These are phyloP conservation scores for Eimeria necatrix DNA, from an alignment of 169 alveolate genomes.

Conservation along the genomic window DNA sequence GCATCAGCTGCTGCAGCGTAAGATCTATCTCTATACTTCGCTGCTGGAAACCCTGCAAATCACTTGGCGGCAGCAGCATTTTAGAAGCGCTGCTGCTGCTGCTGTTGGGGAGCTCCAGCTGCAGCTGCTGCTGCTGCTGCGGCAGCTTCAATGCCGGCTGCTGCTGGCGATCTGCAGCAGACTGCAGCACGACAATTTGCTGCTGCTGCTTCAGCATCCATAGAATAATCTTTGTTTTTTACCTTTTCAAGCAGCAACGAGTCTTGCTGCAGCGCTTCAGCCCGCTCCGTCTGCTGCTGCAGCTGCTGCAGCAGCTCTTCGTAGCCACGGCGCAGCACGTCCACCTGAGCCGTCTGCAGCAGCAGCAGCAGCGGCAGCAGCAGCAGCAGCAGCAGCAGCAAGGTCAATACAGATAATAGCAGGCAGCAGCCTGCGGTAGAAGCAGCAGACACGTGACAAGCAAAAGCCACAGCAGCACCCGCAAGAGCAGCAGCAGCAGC, in stretches of 20 bases:
- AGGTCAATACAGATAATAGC: background rate
- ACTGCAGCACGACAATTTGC: background rate
- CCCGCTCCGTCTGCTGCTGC: background rate
- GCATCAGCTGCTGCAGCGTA: background rate
- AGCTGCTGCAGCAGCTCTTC: background rate
- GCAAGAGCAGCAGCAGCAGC: background rate
- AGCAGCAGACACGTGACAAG: background rate
- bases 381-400: background rate
- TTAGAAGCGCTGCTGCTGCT: background rate
- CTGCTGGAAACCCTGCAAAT: background rate
- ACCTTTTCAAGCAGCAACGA: background rate
- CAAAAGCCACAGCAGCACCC: background rate
- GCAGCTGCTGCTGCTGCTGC: slow-evolving; percentile 26
- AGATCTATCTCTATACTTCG: background rate
- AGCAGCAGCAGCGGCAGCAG: background rate
- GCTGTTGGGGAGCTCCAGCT: background rate
- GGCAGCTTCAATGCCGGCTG: background rate
- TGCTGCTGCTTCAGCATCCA: background rate
- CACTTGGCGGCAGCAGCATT: background rate
- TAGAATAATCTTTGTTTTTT: background rate
- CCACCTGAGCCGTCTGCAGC: background rate
- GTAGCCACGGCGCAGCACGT: background rate
- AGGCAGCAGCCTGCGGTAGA: background rate
- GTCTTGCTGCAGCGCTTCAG: background rate
- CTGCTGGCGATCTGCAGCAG: background rate